A percentile compares a stretch with the other conserved stretches of the same genome.
These are phyloP conservation scores for Tritrichomonas foetus DNA, from an alignment of 208 protist genomes.

Conservation along the genomic window DNA sequence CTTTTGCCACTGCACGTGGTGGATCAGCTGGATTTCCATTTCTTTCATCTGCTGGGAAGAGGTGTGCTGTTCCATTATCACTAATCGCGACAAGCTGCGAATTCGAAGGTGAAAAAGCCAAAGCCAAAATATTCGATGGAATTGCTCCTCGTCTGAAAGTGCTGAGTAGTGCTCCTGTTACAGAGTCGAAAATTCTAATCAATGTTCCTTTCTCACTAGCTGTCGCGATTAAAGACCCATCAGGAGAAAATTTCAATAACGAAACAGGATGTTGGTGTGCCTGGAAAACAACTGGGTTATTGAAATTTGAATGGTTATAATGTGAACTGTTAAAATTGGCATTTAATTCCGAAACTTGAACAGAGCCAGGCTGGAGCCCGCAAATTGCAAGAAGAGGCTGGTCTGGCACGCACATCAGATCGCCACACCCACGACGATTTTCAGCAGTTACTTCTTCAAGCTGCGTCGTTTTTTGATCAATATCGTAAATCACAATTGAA, in stretches of 20 bases:
- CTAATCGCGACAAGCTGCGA: neutral
- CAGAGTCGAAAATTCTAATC: neutral
- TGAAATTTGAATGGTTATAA: too few relatives aligned
- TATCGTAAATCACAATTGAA: neutral
- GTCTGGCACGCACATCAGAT: neutral
- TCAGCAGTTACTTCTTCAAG: neutral
- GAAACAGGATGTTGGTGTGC: neutral
- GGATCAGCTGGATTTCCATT: neutral
- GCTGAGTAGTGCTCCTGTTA: neutral
- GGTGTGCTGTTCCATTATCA: neutral
- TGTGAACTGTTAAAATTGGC: too few relatives aligned
- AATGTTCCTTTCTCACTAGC: constrained; percentile 1
- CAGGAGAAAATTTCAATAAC: neutral
- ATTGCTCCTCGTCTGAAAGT: neutral
- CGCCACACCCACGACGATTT: neutral
- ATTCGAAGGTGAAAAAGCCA: neutral
- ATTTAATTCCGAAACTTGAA: neutral
- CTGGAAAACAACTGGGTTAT: neutral
- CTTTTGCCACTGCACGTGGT: neutral
- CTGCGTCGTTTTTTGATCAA: neutral
- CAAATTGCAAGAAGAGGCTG: neutral
- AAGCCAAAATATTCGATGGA: neutral
- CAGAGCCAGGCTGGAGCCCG: neutral
- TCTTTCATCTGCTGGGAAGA: neutral
- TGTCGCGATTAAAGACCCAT: neutral